Evolutionary conservation across 768 basidiomycete genomes (phyloP).

Genomic region (Wakefieldia striispora): DNA sequence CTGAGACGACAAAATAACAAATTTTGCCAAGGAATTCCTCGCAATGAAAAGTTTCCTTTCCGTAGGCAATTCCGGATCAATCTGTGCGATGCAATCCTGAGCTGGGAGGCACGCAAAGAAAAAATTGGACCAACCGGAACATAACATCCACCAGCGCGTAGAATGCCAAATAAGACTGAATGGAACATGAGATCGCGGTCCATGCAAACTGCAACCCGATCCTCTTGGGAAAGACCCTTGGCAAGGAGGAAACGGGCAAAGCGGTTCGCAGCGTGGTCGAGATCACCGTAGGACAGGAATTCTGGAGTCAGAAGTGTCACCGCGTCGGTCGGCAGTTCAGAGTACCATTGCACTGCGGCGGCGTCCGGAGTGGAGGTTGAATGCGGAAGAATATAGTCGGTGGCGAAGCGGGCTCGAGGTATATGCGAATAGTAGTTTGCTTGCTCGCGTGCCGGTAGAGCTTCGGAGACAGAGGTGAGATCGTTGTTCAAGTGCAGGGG

Average conservation of each 20-base stretch:
- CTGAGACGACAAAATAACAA: conserved; percentile 38
- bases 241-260: conserved; percentile 42
- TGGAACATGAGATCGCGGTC: conserved; percentile 43
- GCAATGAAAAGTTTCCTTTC: conserved; percentile 47
- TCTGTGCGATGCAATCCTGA: conserved; percentile 30
- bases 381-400: conserved; percentile 25
- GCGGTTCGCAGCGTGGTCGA: conserved; percentile 38
- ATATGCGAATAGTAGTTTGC: conserved; percentile 16
- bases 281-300: conserved; percentile 32
- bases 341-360: conserved; percentile 24
- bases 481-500: conserved; percentile 8
- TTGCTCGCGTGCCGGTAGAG: conserved; percentile 8
- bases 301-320: conserved; percentile 1
- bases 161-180: conserved; percentile 40
- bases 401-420: conserved; percentile 17
- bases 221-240: conserved; percentile 35
- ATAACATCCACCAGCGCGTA: conserved; percentile 51
- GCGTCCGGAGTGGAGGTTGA: conserved; percentile 11
- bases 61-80: conserved; percentile 47
- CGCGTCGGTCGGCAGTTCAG: conserved; percentile 5
- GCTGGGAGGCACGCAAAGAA: conserved; percentile 9
- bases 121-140: conserved; percentile 40
- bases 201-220: conserved; percentile 47
- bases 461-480: conserved; percentile 19
- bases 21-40: conserved; percentile 39